phyloP scores from a whole-genome alignment of 257 asterid species.

The Forsythia suspensa region DNA sequence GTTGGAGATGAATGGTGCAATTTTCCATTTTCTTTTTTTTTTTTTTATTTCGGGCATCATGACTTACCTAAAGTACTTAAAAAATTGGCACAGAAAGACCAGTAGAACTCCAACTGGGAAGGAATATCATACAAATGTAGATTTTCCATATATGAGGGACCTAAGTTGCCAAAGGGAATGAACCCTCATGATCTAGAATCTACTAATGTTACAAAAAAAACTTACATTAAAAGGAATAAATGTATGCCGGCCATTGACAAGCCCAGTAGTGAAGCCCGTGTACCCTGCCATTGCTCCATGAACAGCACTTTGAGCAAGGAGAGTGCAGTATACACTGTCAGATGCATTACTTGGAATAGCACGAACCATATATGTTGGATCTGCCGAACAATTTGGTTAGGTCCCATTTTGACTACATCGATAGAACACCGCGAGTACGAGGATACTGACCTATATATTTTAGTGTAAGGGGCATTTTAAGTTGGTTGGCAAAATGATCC shows the following conservation, averaged over 20 bases:
- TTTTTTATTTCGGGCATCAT: neutral
- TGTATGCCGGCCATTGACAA: slow-evolving; percentile 54
- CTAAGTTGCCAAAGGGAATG: neutral
- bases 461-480: slow-evolving; percentile 36
- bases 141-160: neutral
- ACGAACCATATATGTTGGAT: slow-evolving; percentile 60
- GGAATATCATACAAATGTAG: neutral
- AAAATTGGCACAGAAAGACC: neutral
- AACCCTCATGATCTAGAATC: neutral
- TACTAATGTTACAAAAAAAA: neutral
- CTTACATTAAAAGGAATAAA: slow-evolving; percentile 53
- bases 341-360: slow-evolving; percentile 63
- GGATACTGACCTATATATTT: slow-evolving; percentile 45
- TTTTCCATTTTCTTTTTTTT: no score
- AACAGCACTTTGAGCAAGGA: slow-evolving; percentile 60
- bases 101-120: neutral
- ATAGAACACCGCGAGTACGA: neutral
- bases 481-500: slow-evolving; percentile 40
- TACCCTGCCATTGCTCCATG: slow-evolving; percentile 63
- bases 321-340: slow-evolving; percentile 55
- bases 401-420: neutral
- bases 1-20: no score
- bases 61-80: neutral
- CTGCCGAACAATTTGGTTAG: slow-evolving; percentile 28
- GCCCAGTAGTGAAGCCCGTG: slow-evolving; percentile 50